Base-by-base conservation (phyloP, 2,329 filamentous ascomycete genomes). In the Hirsutella thompsonii region DNA sequence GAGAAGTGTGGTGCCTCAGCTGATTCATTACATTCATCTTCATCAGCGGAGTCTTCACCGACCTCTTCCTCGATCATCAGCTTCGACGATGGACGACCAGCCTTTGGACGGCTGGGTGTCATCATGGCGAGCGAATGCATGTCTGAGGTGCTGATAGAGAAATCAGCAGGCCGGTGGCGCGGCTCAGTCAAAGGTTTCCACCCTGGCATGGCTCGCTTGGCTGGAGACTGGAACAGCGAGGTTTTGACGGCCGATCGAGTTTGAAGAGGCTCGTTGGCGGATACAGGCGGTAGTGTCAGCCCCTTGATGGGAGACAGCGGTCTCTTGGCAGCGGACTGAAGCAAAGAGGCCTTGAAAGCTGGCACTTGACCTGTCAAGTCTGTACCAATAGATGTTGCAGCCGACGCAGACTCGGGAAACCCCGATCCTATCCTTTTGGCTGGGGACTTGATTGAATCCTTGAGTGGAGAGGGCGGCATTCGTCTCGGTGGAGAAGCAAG, bases 401-500 rank as follows among this genome's bases (percentile, higher is more conserved):
- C 42, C 37, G 54, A 48, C n/a, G 62, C 59, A 6, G 54, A 55
- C 10, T 57, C 58, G 6, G 62, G 47, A 13, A 52, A 43, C 36
- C 57, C 41, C 18, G 50, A 42, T 11, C 54, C 55, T 21, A 61
- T 58, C 26, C 57, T 56, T 52, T 73, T 75, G 1, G 76, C 70
- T 0, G 76, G 74, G 2, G 71, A 73, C 46, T 66, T 74, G 53
- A 79, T 60, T 0, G 66, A 58, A 20, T 76, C 74, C 49, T 72
- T 78, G 47, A 61, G 64, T 0, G 75, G 69, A 1, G 73, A 72
- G 5, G 65, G 50, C 2, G 71, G 66, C 8, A 65, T 63, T 21
- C 74, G 66, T 42, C 72, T 69, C n/a, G 74, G 70, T 2, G 77
- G 75, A 36, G 74, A 79, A 18, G 57, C 62, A 35, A 79, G 8